Conservation (phyloP, 139 green algal species). For the Tetradesmus lagerheimii region DNA sequence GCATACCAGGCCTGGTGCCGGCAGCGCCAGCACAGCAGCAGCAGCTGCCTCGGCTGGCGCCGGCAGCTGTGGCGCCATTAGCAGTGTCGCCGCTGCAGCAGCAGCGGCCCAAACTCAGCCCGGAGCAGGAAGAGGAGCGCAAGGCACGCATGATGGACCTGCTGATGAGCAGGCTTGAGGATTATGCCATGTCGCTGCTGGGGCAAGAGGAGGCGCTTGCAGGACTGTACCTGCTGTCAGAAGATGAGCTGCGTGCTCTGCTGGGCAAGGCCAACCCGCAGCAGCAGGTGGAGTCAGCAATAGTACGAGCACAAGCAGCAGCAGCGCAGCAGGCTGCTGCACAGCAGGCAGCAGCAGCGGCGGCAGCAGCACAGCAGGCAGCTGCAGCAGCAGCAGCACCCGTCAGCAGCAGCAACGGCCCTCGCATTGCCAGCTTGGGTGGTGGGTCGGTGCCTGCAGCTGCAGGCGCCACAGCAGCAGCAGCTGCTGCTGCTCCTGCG, state of each 20-base stretch:
- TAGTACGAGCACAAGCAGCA: conserved; percentile 10
- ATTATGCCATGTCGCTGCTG: conserved; percentile 12
- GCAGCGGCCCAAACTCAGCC: neutral
- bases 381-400: neutral
- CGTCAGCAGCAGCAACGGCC: neutral
- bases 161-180: conserved; percentile 20
- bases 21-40: neutral
- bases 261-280: conserved; percentile 13
- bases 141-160: conserved; percentile 20
- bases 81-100: neutral
- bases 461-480: conserved; percentile 1
- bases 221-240: neutral
- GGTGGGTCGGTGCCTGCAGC: neutral
- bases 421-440: neutral
- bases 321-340: neutral
- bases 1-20: neutral
- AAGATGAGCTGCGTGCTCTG: conserved; percentile 21
- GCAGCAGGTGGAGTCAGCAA: conserved; percentile 32
- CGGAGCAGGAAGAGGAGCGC: conserved; percentile 9
- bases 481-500: neutral
- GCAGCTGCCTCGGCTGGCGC: neutral
- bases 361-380: neutral
- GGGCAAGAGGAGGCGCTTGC: conserved; percentile 8
- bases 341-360: neutral
- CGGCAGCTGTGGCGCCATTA: neutral